A percentile compares a stretch with the other conserved stretches of the same genome.
phyloP scores from a whole-genome alignment of 768 basidiomycete genomes.

The Albatrellus ellisii region DNA sequence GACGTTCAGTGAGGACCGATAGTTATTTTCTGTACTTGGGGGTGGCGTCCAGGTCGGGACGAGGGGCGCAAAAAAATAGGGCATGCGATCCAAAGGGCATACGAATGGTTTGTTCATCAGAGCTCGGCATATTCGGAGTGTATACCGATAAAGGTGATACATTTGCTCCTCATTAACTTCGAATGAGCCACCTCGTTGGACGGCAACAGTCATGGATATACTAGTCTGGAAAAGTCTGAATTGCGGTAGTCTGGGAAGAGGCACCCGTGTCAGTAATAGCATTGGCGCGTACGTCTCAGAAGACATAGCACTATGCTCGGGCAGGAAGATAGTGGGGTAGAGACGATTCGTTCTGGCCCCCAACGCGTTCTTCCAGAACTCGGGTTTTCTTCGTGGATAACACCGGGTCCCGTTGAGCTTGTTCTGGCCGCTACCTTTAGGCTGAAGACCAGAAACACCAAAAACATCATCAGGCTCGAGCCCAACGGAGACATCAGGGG shows the following conservation, averaged over 20 bases:
- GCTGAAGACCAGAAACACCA: background rate
- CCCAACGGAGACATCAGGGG: constrained; percentile 5
- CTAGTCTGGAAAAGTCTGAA: constrained; percentile 54
- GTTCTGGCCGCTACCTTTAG: constrained; percentile 1
- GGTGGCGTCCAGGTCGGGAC: constrained; percentile 21
- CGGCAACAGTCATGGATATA: constrained; percentile 26
- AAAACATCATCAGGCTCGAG: constrained; percentile 7
- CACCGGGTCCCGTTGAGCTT: constrained; percentile 30
- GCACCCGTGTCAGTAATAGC: constrained; percentile 50
- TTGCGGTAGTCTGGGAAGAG: constrained; percentile 41
- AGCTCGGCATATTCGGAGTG: constrained; percentile 45
- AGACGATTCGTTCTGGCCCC: constrained; percentile 22
- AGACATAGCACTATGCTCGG: constrained; percentile 11
- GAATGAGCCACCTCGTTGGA: constrained; percentile 37
- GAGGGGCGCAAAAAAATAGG: constrained; percentile 61
- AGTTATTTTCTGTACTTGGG: constrained; percentile 13
- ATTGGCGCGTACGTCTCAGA: constrained; percentile 40
- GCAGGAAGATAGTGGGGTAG: constrained; percentile 45
- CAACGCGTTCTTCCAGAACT: constrained; percentile 47
- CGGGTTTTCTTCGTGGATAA: constrained; percentile 46
- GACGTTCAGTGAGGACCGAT: constrained; percentile 26
- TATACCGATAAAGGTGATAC: constrained; percentile 42
- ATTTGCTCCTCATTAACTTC: constrained; percentile 32
- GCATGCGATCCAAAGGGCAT: constrained; percentile 39
- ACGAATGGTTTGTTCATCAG: constrained; percentile 55